These are phyloP conservation scores for Colletotrichum euphorbiae DNA, from an alignment of 2,329 filamentous ascomycete genomes.

Conservation along the genomic window DNA sequence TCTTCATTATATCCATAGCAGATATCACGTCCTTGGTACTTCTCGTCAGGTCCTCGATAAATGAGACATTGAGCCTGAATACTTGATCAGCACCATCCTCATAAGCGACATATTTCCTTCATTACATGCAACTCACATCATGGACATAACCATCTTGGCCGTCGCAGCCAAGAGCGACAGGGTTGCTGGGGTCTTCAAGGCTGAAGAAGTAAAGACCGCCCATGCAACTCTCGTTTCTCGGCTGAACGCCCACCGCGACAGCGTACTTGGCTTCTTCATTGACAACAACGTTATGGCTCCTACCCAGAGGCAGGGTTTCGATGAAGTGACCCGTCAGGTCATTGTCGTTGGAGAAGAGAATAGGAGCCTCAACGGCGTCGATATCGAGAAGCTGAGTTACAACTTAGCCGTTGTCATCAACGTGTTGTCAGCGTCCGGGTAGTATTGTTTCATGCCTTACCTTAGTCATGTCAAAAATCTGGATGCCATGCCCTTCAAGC, in stretches of 20 bases:
- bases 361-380: conserved; percentile 49
- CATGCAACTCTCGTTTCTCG: conserved; percentile 53
- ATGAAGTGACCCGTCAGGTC: conserved; percentile 48
- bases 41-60: conserved; percentile 61
- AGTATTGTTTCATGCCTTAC: not conserved
- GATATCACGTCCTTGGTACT: conserved; percentile 59
- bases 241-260: conserved; percentile 53
- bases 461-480: conserved; percentile 71
- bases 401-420: not conserved
- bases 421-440: too few relatives aligned
- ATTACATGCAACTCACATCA: conserved; percentile 47
- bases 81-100: conserved; percentile 20
- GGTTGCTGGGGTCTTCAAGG: conserved; percentile 62
- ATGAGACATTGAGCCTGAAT: conserved; percentile 64
- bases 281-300: conserved; percentile 62
- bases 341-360: conserved; percentile 44
- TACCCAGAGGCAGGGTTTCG: conserved; percentile 49
- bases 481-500: conserved; percentile 63
- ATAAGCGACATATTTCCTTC: too few relatives aligned
- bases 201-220: conserved; percentile 66
- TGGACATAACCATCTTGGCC: conserved; percentile 67
- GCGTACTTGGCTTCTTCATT: conserved; percentile 59
- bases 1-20: conserved; percentile 68
- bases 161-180: conserved; percentile 62
- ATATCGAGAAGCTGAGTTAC: conserved; percentile 51